phyloP scores from a whole-genome alignment of 129 eudicot species.

The sunflower (Helianthus annuus) region HanXRQr2.0-SUNRISE NC_035445.2:173216077-173216576 shows the following conservation, averaged over 20 bases:
- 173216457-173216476: constrained; percentile 82
- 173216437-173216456: neutral
- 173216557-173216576: constrained; percentile 35
- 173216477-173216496: constrained; percentile 85
- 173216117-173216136: neutral
- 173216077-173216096: neutral
- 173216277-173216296: neutral
- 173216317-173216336: neutral
- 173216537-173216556: constrained; percentile 50
- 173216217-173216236: neutral
- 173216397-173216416: neutral
- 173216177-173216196: neutral
- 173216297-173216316: neutral
- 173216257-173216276: neutral
- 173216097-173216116: neutral
- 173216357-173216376: neutral
- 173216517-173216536: constrained; percentile 84
- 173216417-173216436: neutral
- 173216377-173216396: constrained; percentile 4
- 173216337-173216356: neutral
- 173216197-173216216: neutral
- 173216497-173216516: constrained; percentile 97
- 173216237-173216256: neutral
- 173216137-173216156: neutral
- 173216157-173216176: neutral